Percentiles rank a stretch among this genome's conserved stretches.
Evolutionary conservation across 78 protist genomes (phyloP).

Genomic region (Andalucia godoyi): DNA sequence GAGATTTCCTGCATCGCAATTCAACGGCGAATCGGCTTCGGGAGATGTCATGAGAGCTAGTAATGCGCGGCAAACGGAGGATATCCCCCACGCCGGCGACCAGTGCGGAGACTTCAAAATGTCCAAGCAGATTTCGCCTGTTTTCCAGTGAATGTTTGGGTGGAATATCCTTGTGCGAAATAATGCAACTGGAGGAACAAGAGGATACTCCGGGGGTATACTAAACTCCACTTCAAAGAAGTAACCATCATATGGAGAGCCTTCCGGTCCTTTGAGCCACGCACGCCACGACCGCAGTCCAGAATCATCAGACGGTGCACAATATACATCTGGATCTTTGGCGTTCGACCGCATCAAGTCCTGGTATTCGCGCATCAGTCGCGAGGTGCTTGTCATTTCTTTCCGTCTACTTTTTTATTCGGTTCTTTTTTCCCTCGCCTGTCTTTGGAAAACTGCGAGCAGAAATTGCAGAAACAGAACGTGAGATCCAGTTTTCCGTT

Average conservation of each 20-base stretch:
- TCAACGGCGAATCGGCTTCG: constrained; percentile 45
- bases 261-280: constrained; percentile 58
- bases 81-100: constrained; percentile 68
- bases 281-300: too few species aligned
- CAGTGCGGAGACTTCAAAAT: constrained; percentile 66
- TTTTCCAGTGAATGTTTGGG: constrained; percentile 71
- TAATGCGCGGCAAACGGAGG: constrained; percentile 69
- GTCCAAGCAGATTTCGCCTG: constrained; percentile 83
- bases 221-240: constrained; percentile 31
- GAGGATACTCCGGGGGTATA: constrained; percentile 58
- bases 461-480: too few species aligned
- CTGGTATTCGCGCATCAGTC: too few species aligned
- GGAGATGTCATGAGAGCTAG: constrained; percentile 13
- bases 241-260: constrained; percentile 61
- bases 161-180: constrained; percentile 68
- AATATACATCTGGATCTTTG: too few species aligned
- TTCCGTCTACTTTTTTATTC: too few species aligned
- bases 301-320: too few species aligned
- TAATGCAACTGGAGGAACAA: constrained; percentile 54
- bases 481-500: too few species aligned
- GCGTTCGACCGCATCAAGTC: too few species aligned
- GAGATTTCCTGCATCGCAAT: constrained; percentile 79
- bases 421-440: too few species aligned
- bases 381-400: too few species aligned
- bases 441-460: too few species aligned